Percentiles rank a stretch among this genome's conserved stretches.
phyloP scores from a whole-genome alignment of 2,329 filamentous ascomycete genomes.

The Fusarium praegraminearum region DNA sequence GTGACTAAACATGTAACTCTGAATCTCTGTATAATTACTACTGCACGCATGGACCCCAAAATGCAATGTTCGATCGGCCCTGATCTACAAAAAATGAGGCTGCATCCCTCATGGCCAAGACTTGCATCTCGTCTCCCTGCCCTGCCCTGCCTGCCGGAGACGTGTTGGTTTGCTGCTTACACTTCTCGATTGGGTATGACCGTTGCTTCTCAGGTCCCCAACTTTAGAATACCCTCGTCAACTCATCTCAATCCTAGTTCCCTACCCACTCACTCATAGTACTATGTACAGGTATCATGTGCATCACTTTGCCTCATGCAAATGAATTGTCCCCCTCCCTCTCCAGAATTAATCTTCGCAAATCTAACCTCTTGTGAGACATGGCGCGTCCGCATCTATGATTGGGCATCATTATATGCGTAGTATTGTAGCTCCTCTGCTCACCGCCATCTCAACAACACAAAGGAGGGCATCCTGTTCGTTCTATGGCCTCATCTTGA shows the following conservation, averaged over 20 bases:
- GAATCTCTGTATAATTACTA: slow-evolving; percentile 7
- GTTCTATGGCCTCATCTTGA: slow-evolving; percentile 21
- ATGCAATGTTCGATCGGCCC: slow-evolving; percentile 29
- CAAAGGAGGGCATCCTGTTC: slow-evolving; percentile 35
- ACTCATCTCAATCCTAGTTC: slow-evolving; percentile 1
- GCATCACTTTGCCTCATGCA: slow-evolving; percentile 21
- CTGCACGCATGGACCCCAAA: slow-evolving; percentile 23
- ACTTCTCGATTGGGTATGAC: slow-evolving; percentile 1
- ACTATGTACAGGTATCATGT: slow-evolving; percentile 9
- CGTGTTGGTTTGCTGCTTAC: slow-evolving; percentile 4
- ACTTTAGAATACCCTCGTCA: not conserved
- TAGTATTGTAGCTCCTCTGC: slow-evolving; percentile 4
- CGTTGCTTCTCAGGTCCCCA: slow-evolving; percentile 6
- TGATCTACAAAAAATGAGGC: slow-evolving; percentile 33
- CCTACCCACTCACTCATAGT: not conserved
- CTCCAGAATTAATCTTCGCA: slow-evolving; percentile 12
- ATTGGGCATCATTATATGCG: slow-evolving; percentile 10
- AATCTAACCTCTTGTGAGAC: slow-evolving; percentile 27
- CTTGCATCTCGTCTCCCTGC: slow-evolving; percentile 19
- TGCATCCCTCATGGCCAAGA: slow-evolving; percentile 23
- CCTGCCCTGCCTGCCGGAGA: slow-evolving; percentile 12
- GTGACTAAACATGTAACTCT: not conserved
- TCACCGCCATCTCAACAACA: slow-evolving; percentile 39
- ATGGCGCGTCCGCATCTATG: slow-evolving; percentile 17
- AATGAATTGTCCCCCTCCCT: not conserved